phyloP scores from a whole-genome alignment of 225 moss, liverwort and hornwort genomes.

The Antitrichia curtipendula region DNA sequence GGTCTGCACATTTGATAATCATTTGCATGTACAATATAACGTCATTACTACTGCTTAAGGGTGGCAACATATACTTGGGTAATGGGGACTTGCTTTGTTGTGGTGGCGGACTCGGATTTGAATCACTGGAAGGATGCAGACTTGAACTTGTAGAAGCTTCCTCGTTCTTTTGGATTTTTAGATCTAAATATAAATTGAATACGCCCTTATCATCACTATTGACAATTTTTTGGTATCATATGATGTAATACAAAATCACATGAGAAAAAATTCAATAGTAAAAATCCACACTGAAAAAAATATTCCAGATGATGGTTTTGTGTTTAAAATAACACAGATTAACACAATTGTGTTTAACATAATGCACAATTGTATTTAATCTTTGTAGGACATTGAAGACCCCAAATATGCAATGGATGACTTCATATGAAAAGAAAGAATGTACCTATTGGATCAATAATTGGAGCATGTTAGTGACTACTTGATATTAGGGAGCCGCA shows the following conservation, averaged over 20 bases:
- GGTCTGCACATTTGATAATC: slow-evolving; percentile 94
- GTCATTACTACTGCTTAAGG: slow-evolving; percentile 63
- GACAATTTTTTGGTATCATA: background rate
- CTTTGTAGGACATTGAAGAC: too few relatives aligned
- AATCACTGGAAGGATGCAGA: background rate
- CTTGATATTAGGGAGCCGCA: too few relatives aligned
- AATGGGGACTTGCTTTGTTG: background rate
- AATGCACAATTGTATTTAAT: too few relatives aligned
- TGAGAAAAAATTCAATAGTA: background rate
- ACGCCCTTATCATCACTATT: background rate
- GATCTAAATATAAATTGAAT: background rate
- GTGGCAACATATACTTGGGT: slow-evolving; percentile 32
- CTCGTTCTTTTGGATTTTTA: background rate
- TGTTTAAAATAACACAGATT: background rate
- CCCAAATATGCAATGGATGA: too few relatives aligned
- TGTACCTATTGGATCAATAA: too few relatives aligned
- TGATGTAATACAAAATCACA: background rate
- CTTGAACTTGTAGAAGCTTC: slow-evolving; percentile 4
- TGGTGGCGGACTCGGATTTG: background rate
- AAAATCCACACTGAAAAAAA: background rate
- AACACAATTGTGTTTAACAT: too few relatives aligned
- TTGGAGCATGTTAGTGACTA: too few relatives aligned
- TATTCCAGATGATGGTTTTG: background rate
- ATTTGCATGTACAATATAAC: slow-evolving; percentile 64
- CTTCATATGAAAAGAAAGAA: too few relatives aligned